phyloP scores from a whole-genome alignment of 2,329 filamentous ascomycete species.

The Mycocentrospora acerina region DNA sequence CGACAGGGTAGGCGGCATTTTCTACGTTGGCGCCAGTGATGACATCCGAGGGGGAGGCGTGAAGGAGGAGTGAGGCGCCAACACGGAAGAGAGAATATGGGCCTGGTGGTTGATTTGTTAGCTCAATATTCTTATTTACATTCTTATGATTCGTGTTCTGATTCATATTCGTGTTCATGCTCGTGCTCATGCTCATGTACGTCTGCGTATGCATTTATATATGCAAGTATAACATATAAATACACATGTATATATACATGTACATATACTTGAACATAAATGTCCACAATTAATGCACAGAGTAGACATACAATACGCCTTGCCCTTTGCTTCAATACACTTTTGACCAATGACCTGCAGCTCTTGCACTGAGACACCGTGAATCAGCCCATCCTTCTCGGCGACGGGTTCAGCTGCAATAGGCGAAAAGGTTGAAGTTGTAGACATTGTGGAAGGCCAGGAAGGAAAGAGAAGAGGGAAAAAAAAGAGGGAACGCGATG shows the following conservation, averaged over 20 bases:
- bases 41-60: slow-evolving; percentile 43
- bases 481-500: slow-evolving; percentile 14
- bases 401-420: slow-evolving; percentile 25
- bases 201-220: no score
- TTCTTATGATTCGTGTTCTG: no score
- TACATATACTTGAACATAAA: no score
- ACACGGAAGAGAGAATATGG: slow-evolving; percentile 93
- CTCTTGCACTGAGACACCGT: slow-evolving; percentile 62
- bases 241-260: no score
- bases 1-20: slow-evolving; percentile 89
- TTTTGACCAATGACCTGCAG: slow-evolving; percentile 63
- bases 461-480: slow-evolving; percentile 4
- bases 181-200: no score
- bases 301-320: slow-evolving; percentile 72
- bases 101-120: slow-evolving; percentile 54
- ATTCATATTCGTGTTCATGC: no score
- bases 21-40: slow-evolving; percentile 76
- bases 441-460: slow-evolving; percentile 36
- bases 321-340: slow-evolving; percentile 70
- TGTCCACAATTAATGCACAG: no score
- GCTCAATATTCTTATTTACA: no score
- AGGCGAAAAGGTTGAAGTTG: slow-evolving; percentile 26
- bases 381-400: slow-evolving; percentile 46
- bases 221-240: no score
- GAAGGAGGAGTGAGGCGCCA: slow-evolving; percentile 71